A percentile compares a stretch with the other conserved stretches of the same genome.
Conservation (phyloP, 257 asterid genomes). For the Jacaranda mimosifolia region DNA sequence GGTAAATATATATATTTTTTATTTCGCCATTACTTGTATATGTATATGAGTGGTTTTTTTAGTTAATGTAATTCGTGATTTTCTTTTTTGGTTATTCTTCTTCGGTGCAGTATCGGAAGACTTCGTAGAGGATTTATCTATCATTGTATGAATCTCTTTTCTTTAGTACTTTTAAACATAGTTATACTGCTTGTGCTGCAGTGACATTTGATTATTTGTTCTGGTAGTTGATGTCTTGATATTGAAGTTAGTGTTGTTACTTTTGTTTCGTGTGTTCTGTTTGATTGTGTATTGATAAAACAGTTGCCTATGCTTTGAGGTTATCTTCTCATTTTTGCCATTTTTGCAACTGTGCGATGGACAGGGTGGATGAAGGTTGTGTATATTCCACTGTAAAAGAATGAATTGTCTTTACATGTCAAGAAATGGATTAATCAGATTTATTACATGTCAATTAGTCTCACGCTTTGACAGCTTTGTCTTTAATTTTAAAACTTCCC, state of each 20-base stretch:
- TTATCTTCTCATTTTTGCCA: background rate
- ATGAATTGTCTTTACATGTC: background rate
- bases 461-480: background rate
- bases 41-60: background rate
- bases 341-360: background rate
- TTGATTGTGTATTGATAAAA: conserved; percentile 5
- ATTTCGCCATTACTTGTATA: conserved; percentile 15
- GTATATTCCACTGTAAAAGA: background rate
- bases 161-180: conserved; percentile 1
- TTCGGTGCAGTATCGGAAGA: conserved; percentile 63
- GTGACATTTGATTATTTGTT: conserved; percentile 2
- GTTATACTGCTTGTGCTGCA: conserved; percentile 10
- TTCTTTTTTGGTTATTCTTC: conserved; percentile 15
- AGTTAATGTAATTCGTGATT: conserved; percentile 28
- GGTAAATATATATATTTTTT: conserved; percentile 53
- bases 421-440: background rate
- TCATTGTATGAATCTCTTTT: conserved; percentile 62
- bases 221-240: conserved; percentile 32
- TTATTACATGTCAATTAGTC: background rate
- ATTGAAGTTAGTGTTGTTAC: conserved; percentile 13
- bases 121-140: conserved; percentile 78
- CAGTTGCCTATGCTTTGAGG: conserved; percentile 21
- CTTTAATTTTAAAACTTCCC: background rate
- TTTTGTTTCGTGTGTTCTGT: background rate
- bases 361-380: conserved; percentile 10